These are phyloP conservation scores for Aspergillus conjunctus DNA, from an alignment of 495 filamentous ascomycete genomes.

Conservation along the genomic window DNA sequence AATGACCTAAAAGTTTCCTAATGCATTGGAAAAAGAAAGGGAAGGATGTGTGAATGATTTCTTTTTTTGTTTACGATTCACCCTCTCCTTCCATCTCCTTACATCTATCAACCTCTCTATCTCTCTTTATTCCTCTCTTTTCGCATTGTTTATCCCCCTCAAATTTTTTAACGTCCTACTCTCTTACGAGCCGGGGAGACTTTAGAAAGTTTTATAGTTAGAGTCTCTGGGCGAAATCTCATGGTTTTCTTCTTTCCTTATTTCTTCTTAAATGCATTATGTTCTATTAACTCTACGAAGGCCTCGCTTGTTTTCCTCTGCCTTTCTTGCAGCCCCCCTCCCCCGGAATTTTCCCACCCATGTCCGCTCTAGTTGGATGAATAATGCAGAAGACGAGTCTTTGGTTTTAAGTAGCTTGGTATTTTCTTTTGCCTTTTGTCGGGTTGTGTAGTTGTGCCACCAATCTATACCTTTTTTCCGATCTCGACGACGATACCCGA, in stretches of 20 bases:
- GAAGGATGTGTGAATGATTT: constrained; percentile 16
- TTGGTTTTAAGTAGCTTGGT: not conserved
- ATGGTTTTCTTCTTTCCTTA: constrained; percentile 11
- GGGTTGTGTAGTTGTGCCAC: too few relatives aligned
- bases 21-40: constrained; percentile 3
- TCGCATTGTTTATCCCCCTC: constrained; percentile 10
- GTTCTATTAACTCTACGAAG: constrained; percentile 22
- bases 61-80: constrained; percentile 6
- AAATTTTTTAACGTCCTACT: constrained; percentile 14
- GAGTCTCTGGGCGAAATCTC: constrained; percentile 18
- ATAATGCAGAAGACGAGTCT: constrained; percentile 15
- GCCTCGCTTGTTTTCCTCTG: constrained; percentile 5
- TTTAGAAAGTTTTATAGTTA: constrained; percentile 19
- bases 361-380: constrained; percentile 22
- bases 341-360: not conserved
- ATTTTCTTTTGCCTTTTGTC: not conserved
- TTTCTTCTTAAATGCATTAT: constrained; percentile 23
- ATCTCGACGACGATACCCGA: too few relatives aligned
- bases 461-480: not conserved
- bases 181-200: constrained; percentile 20
- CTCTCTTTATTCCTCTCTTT: constrained; percentile 2
- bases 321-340: too few relatives aligned
- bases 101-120: not conserved
- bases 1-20: constrained; percentile 17
- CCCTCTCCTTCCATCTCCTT: too few relatives aligned